Evolutionary conservation across 1,139 yeast species (phyloP), one percentile per base, ranked within the genome.

Genomic region (Geotrichum restrictum): DNA sequence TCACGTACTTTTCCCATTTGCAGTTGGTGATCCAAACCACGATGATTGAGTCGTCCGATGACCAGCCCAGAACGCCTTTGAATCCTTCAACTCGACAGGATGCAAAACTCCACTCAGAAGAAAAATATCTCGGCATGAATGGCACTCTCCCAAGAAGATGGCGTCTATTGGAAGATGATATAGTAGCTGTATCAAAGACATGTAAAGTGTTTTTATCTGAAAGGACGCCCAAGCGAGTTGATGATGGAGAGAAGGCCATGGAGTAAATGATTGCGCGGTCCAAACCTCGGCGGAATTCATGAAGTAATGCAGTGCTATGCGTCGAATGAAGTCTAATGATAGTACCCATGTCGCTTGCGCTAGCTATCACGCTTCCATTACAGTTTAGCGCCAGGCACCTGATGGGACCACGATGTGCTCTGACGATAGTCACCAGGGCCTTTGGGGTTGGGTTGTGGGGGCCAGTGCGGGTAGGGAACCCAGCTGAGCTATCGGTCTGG

Each of bases 171-270:
- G 60, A 54, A 5, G 67, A 57, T 3, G 60, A 49, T 3, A 83
- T 70, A 5, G 60, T 59, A 6, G 65, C 57, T 10, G 71, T 62
- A 62, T 83, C 85, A 69, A 82, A 93, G 4, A 93, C 79, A 69
- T 93, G 98, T 53, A 93, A 71, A 0, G 98, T 93, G 60, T 81
- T 84, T 66, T 93, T 93, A 69, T 88, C 96, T 13, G 95, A 85
- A 34, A 93, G 73, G 2, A 88, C 91, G 0, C 97, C 97, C 51
- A 93, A 72, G 60, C 82, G 80, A 6, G 82, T 69, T 49, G 88
- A 89, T 58, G 83, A 78, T 19, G 86, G 91, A 6, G 89, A 83
- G 66, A 93, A 89, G 53, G 82, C 82, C 85, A 93, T 84, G 11
- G 94, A 84, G 42, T 85, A 85, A 5, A 93, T 79, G 18, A 76